Evolutionary conservation across 2,329 filamentous ascomycete species (phyloP).

Genomic region (Calcarisporium arbuscula): DNA sequence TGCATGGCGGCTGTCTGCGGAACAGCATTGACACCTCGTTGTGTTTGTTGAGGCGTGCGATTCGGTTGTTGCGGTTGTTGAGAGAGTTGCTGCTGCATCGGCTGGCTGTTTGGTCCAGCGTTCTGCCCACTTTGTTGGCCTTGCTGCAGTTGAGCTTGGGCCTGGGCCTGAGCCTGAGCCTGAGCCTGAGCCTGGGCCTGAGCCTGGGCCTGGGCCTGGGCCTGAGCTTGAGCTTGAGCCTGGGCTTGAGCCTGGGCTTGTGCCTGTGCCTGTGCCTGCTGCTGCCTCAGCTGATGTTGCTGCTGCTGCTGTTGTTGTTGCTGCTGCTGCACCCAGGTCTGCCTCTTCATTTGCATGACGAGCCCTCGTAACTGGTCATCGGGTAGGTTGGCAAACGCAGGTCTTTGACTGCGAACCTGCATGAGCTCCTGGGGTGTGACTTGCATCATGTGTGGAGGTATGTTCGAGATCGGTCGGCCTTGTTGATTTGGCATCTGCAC

Average conservation of each 20-base stretch:
- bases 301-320: constrained; percentile 25
- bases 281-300: constrained; percentile 11
- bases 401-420: constrained; percentile 19
- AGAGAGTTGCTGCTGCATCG: constrained; percentile 49
- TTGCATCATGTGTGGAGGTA: constrained; percentile 26
- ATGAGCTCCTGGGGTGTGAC: constrained; percentile 27
- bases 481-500: constrained; percentile 22
- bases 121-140: constrained; percentile 29
- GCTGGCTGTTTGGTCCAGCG: constrained; percentile 38
- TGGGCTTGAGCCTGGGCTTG: constrained; percentile 21
- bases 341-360: constrained; percentile 26
- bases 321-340: constrained; percentile 21
- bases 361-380: constrained; percentile 28
- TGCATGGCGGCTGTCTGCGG: constrained; percentile 31
- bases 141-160: constrained; percentile 31
- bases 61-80: constrained; percentile 47
- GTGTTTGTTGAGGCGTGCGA: constrained; percentile 29
- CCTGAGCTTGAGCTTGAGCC: constrained; percentile 21
- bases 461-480: constrained; percentile 16
- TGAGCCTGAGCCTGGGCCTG: constrained; percentile 27
- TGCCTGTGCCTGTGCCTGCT: constrained; percentile 13
- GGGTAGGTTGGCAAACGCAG: constrained; percentile 19
- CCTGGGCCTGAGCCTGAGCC: constrained; percentile 23
- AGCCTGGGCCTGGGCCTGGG: constrained; percentile 28
- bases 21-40: constrained; percentile 34